These are phyloP conservation scores for Cucurbita ficifolia DNA, from an alignment of 306 rosid genomes.

Conservation along the genomic window DNA sequence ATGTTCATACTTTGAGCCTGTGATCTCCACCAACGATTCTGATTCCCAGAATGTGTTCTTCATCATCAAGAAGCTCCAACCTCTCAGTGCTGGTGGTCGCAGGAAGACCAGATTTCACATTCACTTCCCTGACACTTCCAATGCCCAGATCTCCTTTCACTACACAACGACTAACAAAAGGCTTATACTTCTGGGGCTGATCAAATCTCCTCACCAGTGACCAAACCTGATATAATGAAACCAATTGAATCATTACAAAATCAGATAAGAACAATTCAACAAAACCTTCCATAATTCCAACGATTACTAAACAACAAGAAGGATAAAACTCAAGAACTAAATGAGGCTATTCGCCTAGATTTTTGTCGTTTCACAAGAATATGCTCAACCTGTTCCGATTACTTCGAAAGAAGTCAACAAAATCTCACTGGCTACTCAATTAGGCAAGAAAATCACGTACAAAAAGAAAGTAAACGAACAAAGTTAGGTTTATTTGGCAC, in stretches of 20 bases:
- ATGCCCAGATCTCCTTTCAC: slow-evolving; percentile 74
- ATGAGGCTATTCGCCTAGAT: not conserved
- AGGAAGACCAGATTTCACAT: slow-evolving; percentile 93
- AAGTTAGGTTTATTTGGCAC: not conserved
- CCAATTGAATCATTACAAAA: slow-evolving; percentile 8
- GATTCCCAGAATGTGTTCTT: slow-evolving; percentile 73
- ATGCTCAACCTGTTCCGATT: not conserved
- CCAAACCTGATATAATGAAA: slow-evolving; percentile 62
- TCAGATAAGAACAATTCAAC: not conserved
- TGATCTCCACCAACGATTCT: slow-evolving; percentile 85
- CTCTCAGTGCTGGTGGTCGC: slow-evolving; percentile 91
- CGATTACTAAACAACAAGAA: not conserved
- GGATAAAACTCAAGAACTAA: not conserved
- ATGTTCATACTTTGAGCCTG: slow-evolving; percentile 49
- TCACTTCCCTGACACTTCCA: slow-evolving; percentile 85
- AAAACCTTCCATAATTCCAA: not conserved
- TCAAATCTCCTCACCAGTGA: slow-evolving; percentile 90
- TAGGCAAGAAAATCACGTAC: not conserved
- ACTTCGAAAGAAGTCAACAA: not conserved
- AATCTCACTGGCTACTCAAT: not conserved
- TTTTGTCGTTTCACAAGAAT: not conserved
- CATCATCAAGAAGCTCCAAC: slow-evolving; percentile 74
- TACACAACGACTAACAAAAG: slow-evolving; percentile 73
- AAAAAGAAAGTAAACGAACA: not conserved
- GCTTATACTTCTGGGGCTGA: slow-evolving; percentile 85